phyloP scores from a whole-genome alignment of 176 grass and related monocot species.

The Bromus sterilis region DNA sequence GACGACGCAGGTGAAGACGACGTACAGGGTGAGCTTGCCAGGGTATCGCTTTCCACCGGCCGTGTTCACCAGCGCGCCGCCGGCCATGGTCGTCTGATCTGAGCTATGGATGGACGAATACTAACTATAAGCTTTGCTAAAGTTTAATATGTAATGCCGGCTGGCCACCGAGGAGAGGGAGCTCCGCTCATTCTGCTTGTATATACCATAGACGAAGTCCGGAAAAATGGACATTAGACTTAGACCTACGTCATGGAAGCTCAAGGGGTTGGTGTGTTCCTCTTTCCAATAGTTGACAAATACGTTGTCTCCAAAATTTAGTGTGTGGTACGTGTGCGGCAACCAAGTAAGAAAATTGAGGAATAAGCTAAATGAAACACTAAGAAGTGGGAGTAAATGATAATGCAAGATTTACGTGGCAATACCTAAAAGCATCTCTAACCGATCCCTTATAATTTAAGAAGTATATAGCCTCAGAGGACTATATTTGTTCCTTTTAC shows the following conservation, averaged over 20 bases:
- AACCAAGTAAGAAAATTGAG: neutral
- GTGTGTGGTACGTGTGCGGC: neutral
- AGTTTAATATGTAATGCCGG: neutral
- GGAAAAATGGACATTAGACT: neutral
- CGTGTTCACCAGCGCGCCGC: conserved; percentile 41
- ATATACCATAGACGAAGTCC: neutral
- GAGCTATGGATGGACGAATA: neutral
- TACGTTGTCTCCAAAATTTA: neutral
- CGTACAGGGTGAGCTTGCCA: conserved; percentile 66
- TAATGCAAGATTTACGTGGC: too few species aligned
- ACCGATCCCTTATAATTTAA: too few species aligned
- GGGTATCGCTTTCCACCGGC: conserved; percentile 55
- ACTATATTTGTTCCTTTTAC: too few species aligned
- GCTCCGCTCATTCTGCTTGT: neutral
- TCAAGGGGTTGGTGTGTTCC: too few species aligned
- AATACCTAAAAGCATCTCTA: too few species aligned
- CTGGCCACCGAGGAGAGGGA: neutral
- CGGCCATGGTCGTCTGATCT: conserved; percentile 31
- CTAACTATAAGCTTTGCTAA: neutral
- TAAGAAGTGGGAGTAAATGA: too few species aligned
- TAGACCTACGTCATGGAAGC: too few species aligned
- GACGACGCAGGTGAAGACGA: conserved; percentile 66
- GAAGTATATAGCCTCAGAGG: too few species aligned
- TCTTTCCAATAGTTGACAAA: neutral
- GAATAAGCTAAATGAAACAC: too few species aligned